Evolutionary conservation across 495 filamentous ascomycete genomes (phyloP).

Genomic region (Melanomma pulvis-pyrius): DNA sequence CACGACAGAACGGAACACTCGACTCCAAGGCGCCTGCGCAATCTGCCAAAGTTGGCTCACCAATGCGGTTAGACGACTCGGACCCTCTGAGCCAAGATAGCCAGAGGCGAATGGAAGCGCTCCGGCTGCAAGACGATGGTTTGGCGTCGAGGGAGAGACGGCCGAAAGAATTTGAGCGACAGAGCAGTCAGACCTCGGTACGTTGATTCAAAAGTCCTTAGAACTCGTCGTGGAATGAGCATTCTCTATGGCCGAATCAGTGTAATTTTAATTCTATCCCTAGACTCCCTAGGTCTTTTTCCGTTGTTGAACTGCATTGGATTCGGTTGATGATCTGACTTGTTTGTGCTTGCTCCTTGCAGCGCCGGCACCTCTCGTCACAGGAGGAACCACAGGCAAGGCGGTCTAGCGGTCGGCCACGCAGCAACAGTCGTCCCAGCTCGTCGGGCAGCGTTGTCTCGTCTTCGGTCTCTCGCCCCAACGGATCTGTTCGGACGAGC

Average conservation of each 20-base stretch:
- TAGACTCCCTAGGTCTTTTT: slow-evolving; percentile 32
- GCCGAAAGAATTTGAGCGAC: slow-evolving; percentile 50
- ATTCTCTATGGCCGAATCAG: slow-evolving; percentile 37
- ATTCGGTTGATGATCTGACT: slow-evolving; percentile 38
- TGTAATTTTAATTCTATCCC: slow-evolving; percentile 40
- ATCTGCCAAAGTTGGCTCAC: slow-evolving; percentile 50
- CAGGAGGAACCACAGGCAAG: slow-evolving; percentile 27
- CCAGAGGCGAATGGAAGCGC: slow-evolving; percentile 77
- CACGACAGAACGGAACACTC: slow-evolving; percentile 59
- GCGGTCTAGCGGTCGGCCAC: slow-evolving; percentile 28
- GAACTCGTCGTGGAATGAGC: slow-evolving; percentile 26
- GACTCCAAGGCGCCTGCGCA: slow-evolving; percentile 46
- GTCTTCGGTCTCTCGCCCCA: slow-evolving; percentile 17
- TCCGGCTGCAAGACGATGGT: slow-evolving; percentile 78
- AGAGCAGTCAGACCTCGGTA: slow-evolving; percentile 47
- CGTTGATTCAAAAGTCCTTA: slow-evolving; percentile 44
- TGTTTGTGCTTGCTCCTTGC: slow-evolving; percentile 36
- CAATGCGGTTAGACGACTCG: slow-evolving; percentile 66
- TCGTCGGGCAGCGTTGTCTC: slow-evolving; percentile 32
- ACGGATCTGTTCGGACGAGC: slow-evolving; percentile 23
- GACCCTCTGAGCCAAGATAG: slow-evolving; percentile 79
- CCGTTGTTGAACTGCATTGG: slow-evolving; percentile 25
- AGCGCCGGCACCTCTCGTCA: slow-evolving; percentile 38
- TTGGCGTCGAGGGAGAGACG: slow-evolving; percentile 52
- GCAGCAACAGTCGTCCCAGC: slow-evolving; percentile 39